phyloP scores from a whole-genome alignment of 345 rosid species.

The Kernera saxatilis region DNA sequence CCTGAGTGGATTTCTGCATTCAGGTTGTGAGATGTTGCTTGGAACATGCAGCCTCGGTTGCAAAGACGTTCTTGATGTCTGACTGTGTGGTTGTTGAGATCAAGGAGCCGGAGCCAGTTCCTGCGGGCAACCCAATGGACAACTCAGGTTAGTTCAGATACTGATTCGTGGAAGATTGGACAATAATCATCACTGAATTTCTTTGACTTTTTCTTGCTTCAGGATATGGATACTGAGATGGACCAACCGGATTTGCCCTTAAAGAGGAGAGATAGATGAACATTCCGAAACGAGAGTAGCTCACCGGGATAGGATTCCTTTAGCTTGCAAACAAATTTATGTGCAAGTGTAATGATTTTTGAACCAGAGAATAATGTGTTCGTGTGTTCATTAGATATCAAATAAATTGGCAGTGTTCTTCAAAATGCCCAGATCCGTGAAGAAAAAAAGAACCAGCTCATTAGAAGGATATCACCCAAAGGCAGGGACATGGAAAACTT shows the following conservation, averaged over 20 bases:
- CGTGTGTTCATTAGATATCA: neutral
- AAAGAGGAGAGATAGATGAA: neutral
- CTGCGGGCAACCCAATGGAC: conserved; percentile 84
- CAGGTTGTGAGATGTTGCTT: conserved; percentile 94
- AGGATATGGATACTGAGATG: conserved; percentile 27
- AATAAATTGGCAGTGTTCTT: neutral
- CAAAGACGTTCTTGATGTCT: conserved; percentile 94
- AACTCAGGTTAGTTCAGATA: conserved; percentile 55
- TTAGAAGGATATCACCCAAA: too few relatives aligned
- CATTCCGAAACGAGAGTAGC: conserved; percentile 14
- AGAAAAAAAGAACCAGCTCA: too few relatives aligned
- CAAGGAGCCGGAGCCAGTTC: conserved; percentile 67
- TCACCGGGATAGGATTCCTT: conserved; percentile 5
- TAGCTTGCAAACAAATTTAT: neutral
- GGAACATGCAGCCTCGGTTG: conserved; percentile 93
- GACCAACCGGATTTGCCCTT: neutral
- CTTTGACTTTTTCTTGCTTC: neutral
- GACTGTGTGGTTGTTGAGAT: conserved; percentile 97
- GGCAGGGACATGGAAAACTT: too few relatives aligned
- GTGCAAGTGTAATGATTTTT: conserved; percentile 16
- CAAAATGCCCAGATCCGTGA: neutral
- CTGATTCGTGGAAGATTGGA: neutral
- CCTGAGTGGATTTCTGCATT: neutral
- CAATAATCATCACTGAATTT: neutral
- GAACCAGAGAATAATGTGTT: conserved; percentile 11